Conservation (phyloP, 2,329 filamentous ascomycete genomes). For the Sporothrix inflata region DNA sequence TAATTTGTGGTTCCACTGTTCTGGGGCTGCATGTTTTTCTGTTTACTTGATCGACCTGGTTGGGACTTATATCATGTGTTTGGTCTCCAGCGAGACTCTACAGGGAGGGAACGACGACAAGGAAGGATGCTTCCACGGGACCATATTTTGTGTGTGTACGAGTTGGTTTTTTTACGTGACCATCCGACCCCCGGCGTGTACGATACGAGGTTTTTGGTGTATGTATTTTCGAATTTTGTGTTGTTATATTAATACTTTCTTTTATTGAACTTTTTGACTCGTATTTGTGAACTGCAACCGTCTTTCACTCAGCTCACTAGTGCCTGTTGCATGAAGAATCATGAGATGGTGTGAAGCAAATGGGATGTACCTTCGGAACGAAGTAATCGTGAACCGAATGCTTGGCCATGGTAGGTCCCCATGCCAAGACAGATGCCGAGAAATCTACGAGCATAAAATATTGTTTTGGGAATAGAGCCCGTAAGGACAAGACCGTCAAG, state of each 20-base stretch:
- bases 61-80: background rate
- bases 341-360: background rate
- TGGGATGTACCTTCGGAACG: background rate
- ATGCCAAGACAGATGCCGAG: background rate
- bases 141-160: background rate
- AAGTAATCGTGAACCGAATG: background rate
- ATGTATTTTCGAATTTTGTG: background rate
- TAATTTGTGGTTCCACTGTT: background rate
- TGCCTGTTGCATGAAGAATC: too few relatives aligned
- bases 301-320: too few relatives aligned
- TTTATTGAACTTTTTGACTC: background rate
- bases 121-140: background rate
- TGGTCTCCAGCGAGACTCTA: background rate
- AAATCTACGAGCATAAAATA: background rate
- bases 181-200: background rate
- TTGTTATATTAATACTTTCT: background rate
- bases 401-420: background rate
- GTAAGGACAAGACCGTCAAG: too few relatives aligned
- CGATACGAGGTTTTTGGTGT: slow-evolving; percentile 6
- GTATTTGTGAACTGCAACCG: background rate
- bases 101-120: background rate
- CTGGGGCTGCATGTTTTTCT: background rate
- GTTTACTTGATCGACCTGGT: too few relatives aligned
- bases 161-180: background rate
- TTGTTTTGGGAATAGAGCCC: too few relatives aligned